phyloP scores from a whole-genome alignment of 352 stramenopile species.

The Pythium chondricola region DNA sequence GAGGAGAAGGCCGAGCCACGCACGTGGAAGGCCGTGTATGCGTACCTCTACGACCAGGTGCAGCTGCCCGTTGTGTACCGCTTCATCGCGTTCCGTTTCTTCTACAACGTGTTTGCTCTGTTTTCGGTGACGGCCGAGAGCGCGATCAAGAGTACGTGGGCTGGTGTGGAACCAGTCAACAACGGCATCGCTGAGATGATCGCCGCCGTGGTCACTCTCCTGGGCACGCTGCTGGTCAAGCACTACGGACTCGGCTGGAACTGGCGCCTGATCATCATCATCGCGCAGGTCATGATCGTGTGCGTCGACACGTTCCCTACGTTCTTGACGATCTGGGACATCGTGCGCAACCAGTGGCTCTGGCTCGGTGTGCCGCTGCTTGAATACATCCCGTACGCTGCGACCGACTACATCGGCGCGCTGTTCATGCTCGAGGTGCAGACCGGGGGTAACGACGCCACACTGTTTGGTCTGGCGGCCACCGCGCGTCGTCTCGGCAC shows the following conservation, averaged over 20 bases:
- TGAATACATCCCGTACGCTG: conserved; percentile 21
- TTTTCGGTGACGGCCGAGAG: conserved; percentile 20
- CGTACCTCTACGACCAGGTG: conserved; percentile 23
- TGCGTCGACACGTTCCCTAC: conserved; percentile 20
- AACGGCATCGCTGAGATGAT: conserved; percentile 21
- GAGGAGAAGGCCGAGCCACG: conserved; percentile 15
- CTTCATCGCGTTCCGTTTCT: conserved; percentile 25
- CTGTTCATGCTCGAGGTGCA: conserved; percentile 25
- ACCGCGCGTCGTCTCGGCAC: conserved; percentile 22
- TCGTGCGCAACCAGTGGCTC: conserved; percentile 23
- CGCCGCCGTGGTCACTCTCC: conserved; percentile 12
- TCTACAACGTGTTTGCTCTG: conserved; percentile 26
- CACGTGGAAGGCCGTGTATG: conserved; percentile 9
- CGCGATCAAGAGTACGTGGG: conserved; percentile 24
- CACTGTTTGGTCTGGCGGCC: conserved; percentile 27
- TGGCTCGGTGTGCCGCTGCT: conserved; percentile 23
- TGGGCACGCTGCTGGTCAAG: conserved; percentile 7
- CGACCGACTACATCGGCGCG: conserved; percentile 22
- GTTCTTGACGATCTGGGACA: conserved; percentile 27
- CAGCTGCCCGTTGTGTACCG: conserved; percentile 25
- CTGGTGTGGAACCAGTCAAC: conserved; percentile 27
- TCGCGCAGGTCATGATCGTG: conserved; percentile 13
- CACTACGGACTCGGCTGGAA: conserved; percentile 22
- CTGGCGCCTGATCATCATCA: conserved; percentile 21
- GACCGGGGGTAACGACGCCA: conserved; percentile 23